These are phyloP conservation scores for Tuber magnatum DNA, from an alignment of 495 filamentous ascomycete genomes.

Conservation along the genomic window DNA sequence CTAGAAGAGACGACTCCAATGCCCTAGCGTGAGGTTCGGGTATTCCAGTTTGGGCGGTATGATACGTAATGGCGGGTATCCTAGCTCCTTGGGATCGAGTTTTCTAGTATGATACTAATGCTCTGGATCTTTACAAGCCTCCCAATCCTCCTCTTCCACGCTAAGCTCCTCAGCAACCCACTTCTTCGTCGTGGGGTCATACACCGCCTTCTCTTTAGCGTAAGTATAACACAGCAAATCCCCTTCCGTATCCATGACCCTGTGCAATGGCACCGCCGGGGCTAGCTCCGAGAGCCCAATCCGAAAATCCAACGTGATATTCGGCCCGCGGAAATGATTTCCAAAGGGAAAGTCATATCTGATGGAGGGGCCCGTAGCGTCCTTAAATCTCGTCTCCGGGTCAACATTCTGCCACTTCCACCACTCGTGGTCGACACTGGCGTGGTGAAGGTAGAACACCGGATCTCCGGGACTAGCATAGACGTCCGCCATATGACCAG, in stretches of 20 bases:
- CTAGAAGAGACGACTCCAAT: background rate
- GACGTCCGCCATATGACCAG: conserved; percentile 44
- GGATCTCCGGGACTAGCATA: conserved; percentile 52
- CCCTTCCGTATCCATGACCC: conserved; percentile 24
- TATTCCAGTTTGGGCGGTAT: background rate
- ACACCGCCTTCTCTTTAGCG: background rate
- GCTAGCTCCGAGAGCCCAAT: conserved; percentile 8
- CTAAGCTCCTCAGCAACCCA: background rate
- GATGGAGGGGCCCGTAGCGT: conserved; percentile 6
- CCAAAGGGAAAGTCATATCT: conserved; percentile 14
- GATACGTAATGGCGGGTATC: background rate
- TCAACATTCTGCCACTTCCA: conserved; percentile 43
- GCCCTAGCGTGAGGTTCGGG: background rate
- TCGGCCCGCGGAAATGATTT: conserved; percentile 1
- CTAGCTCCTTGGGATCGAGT: background rate
- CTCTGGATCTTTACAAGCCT: background rate
- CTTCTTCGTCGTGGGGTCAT: background rate
- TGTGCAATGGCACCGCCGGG: background rate
- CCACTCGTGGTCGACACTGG: conserved; percentile 53
- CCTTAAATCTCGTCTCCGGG: background rate
- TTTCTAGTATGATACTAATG: no score
- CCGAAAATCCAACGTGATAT: conserved; percentile 18
- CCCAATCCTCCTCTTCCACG: background rate
- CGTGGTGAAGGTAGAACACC: conserved; percentile 56
- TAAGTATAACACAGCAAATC: conserved; percentile 22